Percentiles rank a stretch among this genome's conserved stretches.
Evolutionary conservation across 441 rosid genomes (phyloP).

Genomic region (Cnidoscolus chayamansa): DNA sequence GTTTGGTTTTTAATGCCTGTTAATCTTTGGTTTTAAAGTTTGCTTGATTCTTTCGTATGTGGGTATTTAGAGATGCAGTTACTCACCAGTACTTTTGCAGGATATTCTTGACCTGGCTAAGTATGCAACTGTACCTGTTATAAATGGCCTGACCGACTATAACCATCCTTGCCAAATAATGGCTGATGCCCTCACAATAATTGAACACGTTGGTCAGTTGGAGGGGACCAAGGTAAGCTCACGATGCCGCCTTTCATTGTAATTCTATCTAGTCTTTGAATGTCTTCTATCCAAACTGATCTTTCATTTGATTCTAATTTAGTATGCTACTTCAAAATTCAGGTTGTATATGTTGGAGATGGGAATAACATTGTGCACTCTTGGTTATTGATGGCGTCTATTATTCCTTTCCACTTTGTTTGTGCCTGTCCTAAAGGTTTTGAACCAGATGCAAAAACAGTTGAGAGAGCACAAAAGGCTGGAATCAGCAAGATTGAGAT

Average conservation of each 20-base stretch:
- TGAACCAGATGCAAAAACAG: conserved; percentile 83
- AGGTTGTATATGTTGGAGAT: conserved; percentile 98
- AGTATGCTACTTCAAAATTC: conserved; percentile 17
- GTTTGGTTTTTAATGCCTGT: background rate
- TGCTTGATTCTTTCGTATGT: background rate
- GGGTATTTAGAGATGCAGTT: background rate
- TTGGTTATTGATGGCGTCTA: conserved; percentile 83
- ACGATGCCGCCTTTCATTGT: conserved; percentile 10
- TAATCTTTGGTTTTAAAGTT: background rate
- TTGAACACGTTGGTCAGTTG: conserved; percentile 77
- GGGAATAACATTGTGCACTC: conserved; percentile 98
- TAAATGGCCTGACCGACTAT: conserved; percentile 89
- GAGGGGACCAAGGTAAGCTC: conserved; percentile 82
- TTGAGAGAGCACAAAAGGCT: conserved; percentile 63
- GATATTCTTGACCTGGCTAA: conserved; percentile 91
- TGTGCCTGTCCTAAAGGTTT: conserved; percentile 92
- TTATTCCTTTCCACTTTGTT: conserved; percentile 90
- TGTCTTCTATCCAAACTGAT: background rate
- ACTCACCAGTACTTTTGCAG: conserved; percentile 37
- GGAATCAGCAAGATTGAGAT: conserved; percentile 95
- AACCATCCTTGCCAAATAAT: conserved; percentile 98
- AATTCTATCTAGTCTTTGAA: background rate
- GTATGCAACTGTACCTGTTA: conserved; percentile 72
- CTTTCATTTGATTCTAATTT: conserved; percentile 7
- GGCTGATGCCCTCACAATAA: conserved; percentile 98